Base-by-base conservation (phyloP, 768 basidiomycete genomes). In the Gyrodon lividus region DNA sequence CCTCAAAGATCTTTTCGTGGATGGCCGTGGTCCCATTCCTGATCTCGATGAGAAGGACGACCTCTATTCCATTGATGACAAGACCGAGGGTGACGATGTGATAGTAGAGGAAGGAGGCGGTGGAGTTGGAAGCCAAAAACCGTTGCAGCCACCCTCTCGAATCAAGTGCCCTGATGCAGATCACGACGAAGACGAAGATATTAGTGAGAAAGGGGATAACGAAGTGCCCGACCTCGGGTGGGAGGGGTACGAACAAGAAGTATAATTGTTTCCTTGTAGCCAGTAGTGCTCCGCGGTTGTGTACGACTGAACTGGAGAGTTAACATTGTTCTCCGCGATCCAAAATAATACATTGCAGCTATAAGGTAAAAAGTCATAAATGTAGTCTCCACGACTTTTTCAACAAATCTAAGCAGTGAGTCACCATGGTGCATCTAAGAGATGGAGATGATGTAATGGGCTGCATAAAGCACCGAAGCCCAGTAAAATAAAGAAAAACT, bases 161-260 rank as follows among this genome's bases (percentile, higher is more conserved):
- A 54, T 45, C 12, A 40, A 47, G 20, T 34, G 56, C 31, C 39
- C 43, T 19, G 35, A 24, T 39, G 35, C 40, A 17, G 23, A 34
- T 20, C 56, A 50, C n/a, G 51, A 48, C 12, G 50, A 50, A 23
- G 65, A 61, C 7, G 72, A 65, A 19, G 69, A 67, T 14, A 58
- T 69, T 43, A 72, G 70, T 51, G 75, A 75, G 17, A 75, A 78
- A 53, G 75, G 71, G 10, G 72, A 75, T 9, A 54, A 43, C 5
- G 69, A 71, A 46, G 69, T 58, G 19, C 33, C 47, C 2, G 59
- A 67, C 46, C 58, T 63, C 19, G 73, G 70, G 39, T 77, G 76
- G 67, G 69, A 72, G 54, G 85, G 81, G 22, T 91, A 87, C 59
- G 87, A 91, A 61, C 88, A 90, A 61, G 89, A 91, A 68, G 80